Evolutionary conservation across 2,329 filamentous ascomycete species (phyloP).

Genomic region (Fusarium coicis): DNA sequence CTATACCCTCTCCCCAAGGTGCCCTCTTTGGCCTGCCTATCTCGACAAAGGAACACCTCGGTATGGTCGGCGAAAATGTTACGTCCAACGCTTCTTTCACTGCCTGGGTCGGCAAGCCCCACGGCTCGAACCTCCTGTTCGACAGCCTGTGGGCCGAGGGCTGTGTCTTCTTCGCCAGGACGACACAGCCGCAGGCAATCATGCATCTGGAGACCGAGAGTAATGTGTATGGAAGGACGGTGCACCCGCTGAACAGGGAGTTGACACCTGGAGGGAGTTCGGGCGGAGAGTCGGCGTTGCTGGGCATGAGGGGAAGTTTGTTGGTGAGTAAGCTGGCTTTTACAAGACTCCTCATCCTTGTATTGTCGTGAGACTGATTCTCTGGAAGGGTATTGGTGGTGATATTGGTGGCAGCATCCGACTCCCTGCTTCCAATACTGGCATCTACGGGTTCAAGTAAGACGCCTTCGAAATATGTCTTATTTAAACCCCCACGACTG

Average conservation of each 20-base stretch:
- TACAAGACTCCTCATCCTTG: not conserved
- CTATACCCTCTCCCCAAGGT: conserved; percentile 47
- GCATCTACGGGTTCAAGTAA: conserved; percentile 51
- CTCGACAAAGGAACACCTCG: conserved; percentile 50
- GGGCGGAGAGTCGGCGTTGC: conserved; percentile 63
- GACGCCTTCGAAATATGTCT: accelerated
- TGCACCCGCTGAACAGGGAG: conserved; percentile 71
- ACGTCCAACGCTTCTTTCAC: conserved; percentile 44
- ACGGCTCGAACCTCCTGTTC: conserved; percentile 48
- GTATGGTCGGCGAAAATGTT: conserved; percentile 47
- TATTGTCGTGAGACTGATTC: not conserved
- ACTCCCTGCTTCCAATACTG: conserved; percentile 50
- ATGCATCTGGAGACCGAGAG: conserved; percentile 68
- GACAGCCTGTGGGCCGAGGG: conserved; percentile 44
- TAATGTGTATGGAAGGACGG: conserved; percentile 70
- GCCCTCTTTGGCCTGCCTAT: conserved; percentile 49
- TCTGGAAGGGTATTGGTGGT: conserved; percentile 50
- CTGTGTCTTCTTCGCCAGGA: conserved; percentile 66
- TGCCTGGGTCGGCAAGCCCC: conserved; percentile 46
- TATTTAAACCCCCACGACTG: conserved; percentile 37
- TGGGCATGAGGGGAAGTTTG: conserved; percentile 54
- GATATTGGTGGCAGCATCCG: conserved; percentile 56
- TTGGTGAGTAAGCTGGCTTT: conserved; percentile 40
- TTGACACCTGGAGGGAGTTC: conserved; percentile 72
- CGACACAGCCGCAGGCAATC: conserved; percentile 71